Evolutionary conservation across 208 protist genomes (phyloP).

Genomic region (Porcisia hertigi): DNA sequence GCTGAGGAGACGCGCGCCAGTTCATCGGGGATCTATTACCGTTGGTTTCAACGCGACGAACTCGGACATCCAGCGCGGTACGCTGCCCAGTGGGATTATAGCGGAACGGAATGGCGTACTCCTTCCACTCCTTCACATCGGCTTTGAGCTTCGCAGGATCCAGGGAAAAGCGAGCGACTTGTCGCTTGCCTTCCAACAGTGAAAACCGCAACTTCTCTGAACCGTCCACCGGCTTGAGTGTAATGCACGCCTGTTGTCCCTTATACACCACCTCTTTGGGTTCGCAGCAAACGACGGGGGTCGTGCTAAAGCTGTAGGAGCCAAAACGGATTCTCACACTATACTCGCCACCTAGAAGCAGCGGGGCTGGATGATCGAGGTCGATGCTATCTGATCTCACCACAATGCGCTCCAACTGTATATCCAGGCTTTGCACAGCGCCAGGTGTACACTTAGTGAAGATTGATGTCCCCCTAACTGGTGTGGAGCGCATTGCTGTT

Average conservation of each 20-base stretch:
- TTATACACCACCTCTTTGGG: slow-evolving; percentile 56
- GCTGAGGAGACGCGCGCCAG: slow-evolving; percentile 2
- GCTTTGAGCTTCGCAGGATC: slow-evolving; percentile 69
- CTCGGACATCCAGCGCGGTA: slow-evolving; percentile 65
- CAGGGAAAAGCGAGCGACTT: slow-evolving; percentile 85
- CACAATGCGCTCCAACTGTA: slow-evolving; percentile 63
- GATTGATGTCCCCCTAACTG: not conserved
- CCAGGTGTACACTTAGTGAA: not conserved
- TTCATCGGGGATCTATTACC: slow-evolving; percentile 1
- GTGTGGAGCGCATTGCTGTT: not conserved
- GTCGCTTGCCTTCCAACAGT: slow-evolving; percentile 73
- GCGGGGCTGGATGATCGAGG: slow-evolving; percentile 59
- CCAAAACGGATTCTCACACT: slow-evolving; percentile 71
- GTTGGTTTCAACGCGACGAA: slow-evolving; percentile 25
- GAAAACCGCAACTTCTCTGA: slow-evolving; percentile 80
- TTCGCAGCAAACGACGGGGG: slow-evolving; percentile 41
- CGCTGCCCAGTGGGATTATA: slow-evolving; percentile 78
- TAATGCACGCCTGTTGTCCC: slow-evolving; percentile 43
- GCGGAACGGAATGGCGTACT: slow-evolving; percentile 86
- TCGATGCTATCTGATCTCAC: slow-evolving; percentile 61
- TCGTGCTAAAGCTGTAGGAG: slow-evolving; percentile 38
- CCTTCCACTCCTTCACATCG: slow-evolving; percentile 44
- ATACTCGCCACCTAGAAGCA: slow-evolving; percentile 73
- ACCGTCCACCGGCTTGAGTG: slow-evolving; percentile 12
- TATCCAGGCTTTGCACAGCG: slow-evolving; percentile 25